Conservation (phyloP, 371 early-diverging fungal genomes). For the Mortierella sp. region DNA sequence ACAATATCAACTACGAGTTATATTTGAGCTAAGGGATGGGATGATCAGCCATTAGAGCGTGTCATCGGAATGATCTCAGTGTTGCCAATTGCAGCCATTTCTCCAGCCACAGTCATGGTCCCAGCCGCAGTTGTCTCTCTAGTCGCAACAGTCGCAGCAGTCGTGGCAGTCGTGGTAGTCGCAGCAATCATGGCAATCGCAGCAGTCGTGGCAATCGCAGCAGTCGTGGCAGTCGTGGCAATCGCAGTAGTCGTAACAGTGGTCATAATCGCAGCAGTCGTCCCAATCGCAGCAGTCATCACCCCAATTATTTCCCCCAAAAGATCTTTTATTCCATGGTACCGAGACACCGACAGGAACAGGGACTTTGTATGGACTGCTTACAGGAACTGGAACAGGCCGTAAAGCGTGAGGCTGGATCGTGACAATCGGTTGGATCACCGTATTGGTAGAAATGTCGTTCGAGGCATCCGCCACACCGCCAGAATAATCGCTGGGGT, state of each 20-base stretch:
- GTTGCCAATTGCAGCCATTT: too few species aligned
- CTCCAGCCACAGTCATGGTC: background rate
- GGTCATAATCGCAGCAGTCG: background rate
- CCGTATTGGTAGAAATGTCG: constrained; percentile 25
- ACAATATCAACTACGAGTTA: too few species aligned
- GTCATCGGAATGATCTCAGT: too few species aligned
- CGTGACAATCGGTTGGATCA: constrained; percentile 43
- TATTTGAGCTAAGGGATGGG: too few species aligned
- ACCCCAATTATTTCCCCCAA: background rate
- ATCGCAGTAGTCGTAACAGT: background rate
- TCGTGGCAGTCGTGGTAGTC: background rate
- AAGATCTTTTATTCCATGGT: background rate
- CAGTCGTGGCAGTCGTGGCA: background rate
- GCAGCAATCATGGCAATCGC: background rate
- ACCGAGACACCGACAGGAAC: constrained; percentile 44
- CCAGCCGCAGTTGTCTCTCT: background rate
- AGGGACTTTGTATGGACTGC: constrained; percentile 27
- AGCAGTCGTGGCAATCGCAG: background rate
- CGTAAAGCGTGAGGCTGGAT: constrained; percentile 40
- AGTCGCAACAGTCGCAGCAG: background rate
- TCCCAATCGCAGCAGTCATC: constrained; percentile 8
- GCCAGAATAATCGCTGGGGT: background rate
- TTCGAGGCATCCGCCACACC: constrained; percentile 15
- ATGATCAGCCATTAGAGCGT: too few species aligned
- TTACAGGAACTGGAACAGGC: constrained; percentile 42